Base-by-base conservation (phyloP, 1,139 yeast species). In the Lodderomyces parapsilosis region DNA sequence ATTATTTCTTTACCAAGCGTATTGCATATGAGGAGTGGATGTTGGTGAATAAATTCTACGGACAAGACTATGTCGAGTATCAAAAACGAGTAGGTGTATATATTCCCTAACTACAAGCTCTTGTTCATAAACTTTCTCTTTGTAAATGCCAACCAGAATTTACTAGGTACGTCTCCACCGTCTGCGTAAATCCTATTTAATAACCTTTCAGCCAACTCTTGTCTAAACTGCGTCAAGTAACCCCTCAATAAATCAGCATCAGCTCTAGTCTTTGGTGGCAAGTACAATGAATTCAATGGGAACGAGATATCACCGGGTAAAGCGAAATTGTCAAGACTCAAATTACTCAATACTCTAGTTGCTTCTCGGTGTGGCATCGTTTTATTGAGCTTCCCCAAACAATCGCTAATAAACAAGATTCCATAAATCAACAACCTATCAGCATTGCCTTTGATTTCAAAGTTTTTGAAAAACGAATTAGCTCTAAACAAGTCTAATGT, bases 361-460 rank as follows among this genome's bases (percentile, higher is more conserved):
- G 97, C 96, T 43, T 91, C 97, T 44, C 71, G 69, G 41, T 66
- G 64, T 30, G 70, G 58, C 11, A 71, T 68, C 4, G 73, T 64
- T 37, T 66, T 62, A 43, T 63, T 72, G 53, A 93, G 70, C 48
- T 81, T 78, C 41, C 83, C 73, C 50, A 93, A 74, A 64, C 97
- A 89, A 59, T 89, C 96, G 46, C 94, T 86, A 35, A 88, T 80
- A 62, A 81, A 93, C 48, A 94, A 71, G 47, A 93, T 93, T n/a
- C 99, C 99, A 62, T 93, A 93, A 57, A 94, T 91, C 49, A 93
- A 74, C n/a, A 93, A 78, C 53, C 99, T 77, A 65, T 93, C 99
- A 2, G 97, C 86, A 15, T 96, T 89, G 10, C 97, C 96, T 62
- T 89, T 89, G 68, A 93, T 90, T 68, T 94, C 99, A 65, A 93